Percentiles rank a stretch among this genome's conserved stretches.
Conservation (phyloP, 371 early-diverging fungal species). For the Smittium mucronatum region DNA sequence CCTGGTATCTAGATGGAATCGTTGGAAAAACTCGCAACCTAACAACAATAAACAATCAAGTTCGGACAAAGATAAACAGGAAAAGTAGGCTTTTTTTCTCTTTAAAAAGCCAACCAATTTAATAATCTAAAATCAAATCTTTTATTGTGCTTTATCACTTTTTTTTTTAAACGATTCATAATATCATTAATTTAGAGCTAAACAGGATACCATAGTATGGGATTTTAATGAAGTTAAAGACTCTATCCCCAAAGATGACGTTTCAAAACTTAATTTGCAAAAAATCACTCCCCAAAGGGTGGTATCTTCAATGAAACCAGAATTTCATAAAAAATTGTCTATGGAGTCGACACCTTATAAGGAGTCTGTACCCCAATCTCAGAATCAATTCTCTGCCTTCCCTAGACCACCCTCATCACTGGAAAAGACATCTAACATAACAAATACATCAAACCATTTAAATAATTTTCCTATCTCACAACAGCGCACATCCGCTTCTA, state of each 20-base stretch:
- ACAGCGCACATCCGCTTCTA: not conserved
- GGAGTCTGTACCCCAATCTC: not conserved
- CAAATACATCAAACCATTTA: not conserved
- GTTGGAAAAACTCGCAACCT: constrained; percentile 36
- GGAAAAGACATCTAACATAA: not conserved
- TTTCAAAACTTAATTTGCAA: not conserved
- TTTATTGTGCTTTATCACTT: too few relatives aligned
- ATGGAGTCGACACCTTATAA: not conserved
- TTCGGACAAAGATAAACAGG: constrained; percentile 11
- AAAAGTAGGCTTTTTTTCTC: constrained; percentile 9
- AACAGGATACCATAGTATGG: constrained; percentile 20
- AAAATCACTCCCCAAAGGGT: constrained; percentile 12
- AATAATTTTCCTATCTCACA: not conserved
- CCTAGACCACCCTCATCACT: not conserved
- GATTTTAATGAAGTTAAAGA: constrained; percentile 29
- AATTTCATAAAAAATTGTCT: not conserved
- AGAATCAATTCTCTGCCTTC: not conserved
- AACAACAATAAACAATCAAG: constrained; percentile 18
- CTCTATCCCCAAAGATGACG: constrained; percentile 16
- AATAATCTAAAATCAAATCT: not conserved
- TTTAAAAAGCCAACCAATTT: too few relatives aligned
- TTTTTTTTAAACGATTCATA: too few relatives aligned
- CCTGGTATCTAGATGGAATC: constrained; percentile 66
- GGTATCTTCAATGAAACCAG: constrained; percentile 7
- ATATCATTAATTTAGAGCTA: not conserved